phyloP scores from a whole-genome alignment of 148 eudicot species.

The Chenopodium quinoa region DNA sequence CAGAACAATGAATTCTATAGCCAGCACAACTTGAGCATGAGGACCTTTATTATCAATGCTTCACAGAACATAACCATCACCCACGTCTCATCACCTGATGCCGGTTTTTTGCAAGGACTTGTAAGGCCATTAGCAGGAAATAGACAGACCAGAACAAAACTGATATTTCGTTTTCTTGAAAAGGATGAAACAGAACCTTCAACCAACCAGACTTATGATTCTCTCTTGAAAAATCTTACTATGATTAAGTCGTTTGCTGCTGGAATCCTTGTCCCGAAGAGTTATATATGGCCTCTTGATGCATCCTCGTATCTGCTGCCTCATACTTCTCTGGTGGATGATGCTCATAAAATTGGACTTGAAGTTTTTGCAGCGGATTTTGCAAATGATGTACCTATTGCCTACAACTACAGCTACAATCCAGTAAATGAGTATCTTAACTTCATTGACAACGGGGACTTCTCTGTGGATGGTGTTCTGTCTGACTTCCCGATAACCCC shows the following conservation, averaged over 20 bases:
- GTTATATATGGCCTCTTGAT: slow-evolving; percentile 80
- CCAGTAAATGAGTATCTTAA: slow-evolving; percentile 67
- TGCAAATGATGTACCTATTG: slow-evolving; percentile 60
- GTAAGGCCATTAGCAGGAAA: slow-evolving; percentile 38
- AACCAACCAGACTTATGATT: slow-evolving; percentile 77
- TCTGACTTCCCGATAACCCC: slow-evolving; percentile 87
- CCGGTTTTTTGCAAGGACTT: slow-evolving; percentile 61
- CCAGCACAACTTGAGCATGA: slow-evolving; percentile 75
- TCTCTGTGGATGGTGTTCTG: slow-evolving; percentile 88
- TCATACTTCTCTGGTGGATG: slow-evolving; percentile 66
- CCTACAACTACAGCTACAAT: slow-evolving; percentile 77
- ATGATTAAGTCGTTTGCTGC: slow-evolving; percentile 75
- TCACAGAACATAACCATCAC: slow-evolving; percentile 40
- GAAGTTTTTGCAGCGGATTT: slow-evolving; percentile 74
- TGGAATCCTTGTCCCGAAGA: slow-evolving; percentile 89
- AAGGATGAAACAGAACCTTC: slow-evolving; percentile 52
- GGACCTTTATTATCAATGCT: slow-evolving; percentile 50
- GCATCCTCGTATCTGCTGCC: slow-evolving; percentile 48
- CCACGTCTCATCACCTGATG: slow-evolving; percentile 87
- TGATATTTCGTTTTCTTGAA: slow-evolving; percentile 67
- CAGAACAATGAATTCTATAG: slow-evolving; percentile 78
- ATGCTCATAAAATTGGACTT: slow-evolving; percentile 77
- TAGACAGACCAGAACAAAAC: slow-evolving; percentile 37
- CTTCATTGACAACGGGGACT: slow-evolving; percentile 67
- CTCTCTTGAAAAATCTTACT: slow-evolving; percentile 66